These are phyloP conservation scores for Mucor piriformis DNA, from an alignment of 371 early-diverging fungal species.

Conservation along the genomic window DNA sequence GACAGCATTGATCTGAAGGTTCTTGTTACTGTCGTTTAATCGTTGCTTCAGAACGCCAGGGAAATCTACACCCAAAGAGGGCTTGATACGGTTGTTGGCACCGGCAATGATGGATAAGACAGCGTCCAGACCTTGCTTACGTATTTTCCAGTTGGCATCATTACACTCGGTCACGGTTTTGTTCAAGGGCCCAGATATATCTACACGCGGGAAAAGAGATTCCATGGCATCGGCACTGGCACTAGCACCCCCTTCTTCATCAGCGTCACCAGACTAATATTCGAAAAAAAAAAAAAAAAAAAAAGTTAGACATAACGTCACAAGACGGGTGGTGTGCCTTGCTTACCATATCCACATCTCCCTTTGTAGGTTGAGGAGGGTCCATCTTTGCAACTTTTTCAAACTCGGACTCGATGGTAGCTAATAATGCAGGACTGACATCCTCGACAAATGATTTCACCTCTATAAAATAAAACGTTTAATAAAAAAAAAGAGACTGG, in stretches of 20 bases:
- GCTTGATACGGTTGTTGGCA: constrained; percentile 84
- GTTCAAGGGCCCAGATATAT: constrained; percentile 60
- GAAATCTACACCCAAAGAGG: constrained; percentile 81
- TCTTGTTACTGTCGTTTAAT: constrained; percentile 90
- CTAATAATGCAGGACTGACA: constrained; percentile 78
- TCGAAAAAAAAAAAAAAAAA: neutral
- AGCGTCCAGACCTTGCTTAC: constrained; percentile 92
- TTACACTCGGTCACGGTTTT: constrained; percentile 64
- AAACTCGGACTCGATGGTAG: constrained; percentile 90
- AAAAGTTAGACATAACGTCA: neutral
- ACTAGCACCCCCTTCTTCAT: constrained; percentile 22
- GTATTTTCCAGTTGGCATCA: constrained; percentile 91
- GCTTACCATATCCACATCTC: constrained; percentile 23
- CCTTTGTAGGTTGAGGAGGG: constrained; percentile 76
- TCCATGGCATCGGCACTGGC: constrained; percentile 68
- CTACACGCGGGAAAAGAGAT: constrained; percentile 86
- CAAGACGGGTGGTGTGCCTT: neutral
- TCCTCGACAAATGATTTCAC: constrained; percentile 83
- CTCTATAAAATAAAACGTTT: constrained; percentile 31
- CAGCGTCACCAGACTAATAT: constrained; percentile 1
- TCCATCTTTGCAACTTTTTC: constrained; percentile 79
- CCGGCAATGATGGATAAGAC: constrained; percentile 69
- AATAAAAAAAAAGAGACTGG: neutral
- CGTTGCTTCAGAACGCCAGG: constrained; percentile 80
- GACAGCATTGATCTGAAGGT: constrained; percentile 73